Evolutionary conservation across 2,329 filamentous ascomycete genomes (phyloP), one percentile per base, ranked within the genome.

Genomic region (Neurospora sp.): DNA sequence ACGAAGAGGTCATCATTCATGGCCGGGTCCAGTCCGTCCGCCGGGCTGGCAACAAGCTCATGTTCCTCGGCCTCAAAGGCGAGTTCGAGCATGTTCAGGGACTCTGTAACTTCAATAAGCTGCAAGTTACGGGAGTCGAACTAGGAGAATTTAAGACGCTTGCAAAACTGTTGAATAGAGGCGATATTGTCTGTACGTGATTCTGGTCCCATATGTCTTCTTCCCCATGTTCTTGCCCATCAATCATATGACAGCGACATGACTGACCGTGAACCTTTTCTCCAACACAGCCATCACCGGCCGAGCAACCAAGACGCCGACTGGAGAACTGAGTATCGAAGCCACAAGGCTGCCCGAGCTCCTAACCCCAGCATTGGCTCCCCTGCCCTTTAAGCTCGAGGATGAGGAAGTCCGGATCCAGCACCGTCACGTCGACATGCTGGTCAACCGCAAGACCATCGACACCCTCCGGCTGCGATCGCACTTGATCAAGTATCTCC

Each of bases 361-460:
- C 11, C 81, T 97, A 66, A 87, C 93, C 15, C 94, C 94, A 0
- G 90, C 91, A 74, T 84, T 97, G 71, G 91, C 95, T 74, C 89
- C 91, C 73, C 84, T 97, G 15, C 96, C 96, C 0, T 84, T 89
- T 40, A 85, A 85, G 69, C 82, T 96, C 67, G 85, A 85, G 67
- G 89, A 93, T 77, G 84, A 87, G 58, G 91, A 95, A 78, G 91
- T 88, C 42, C 89, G 89, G 73, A 89, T 91, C 46, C 88, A 91
- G 72, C 89, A 91, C 74, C 92, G 93, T 28, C 94, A 98, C 81
- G 86, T 97, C 46, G 93, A 97, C 79, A 88, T 97, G 79, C 86
- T 97, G 38, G 90, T 95, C 70, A 92, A 95, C 78, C 85, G 84
- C 40, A 82, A 86, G 46, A 85, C 89, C 2, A 83, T 89, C 13